A percentile compares a stretch with the other conserved stretches of the same genome.
These are phyloP conservation scores for Lojkania enalia DNA, from an alignment of 2,329 filamentous ascomycete species.

Conservation along the genomic window DNA sequence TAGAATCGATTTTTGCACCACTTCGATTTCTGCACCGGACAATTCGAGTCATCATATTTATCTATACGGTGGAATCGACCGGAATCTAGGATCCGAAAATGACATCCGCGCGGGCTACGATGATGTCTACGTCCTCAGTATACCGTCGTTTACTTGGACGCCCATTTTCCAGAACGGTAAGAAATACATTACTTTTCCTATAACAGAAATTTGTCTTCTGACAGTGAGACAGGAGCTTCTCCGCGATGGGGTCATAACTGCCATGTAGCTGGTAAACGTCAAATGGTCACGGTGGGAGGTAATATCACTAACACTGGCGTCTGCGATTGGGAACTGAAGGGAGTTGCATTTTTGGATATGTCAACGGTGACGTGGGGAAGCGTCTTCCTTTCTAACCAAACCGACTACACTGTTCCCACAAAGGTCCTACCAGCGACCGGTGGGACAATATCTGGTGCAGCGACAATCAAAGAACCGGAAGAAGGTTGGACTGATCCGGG, in stretches of 20 bases:
- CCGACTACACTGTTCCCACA: conserved; percentile 12
- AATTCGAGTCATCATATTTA: conserved; percentile 54
- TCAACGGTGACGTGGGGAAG: conserved; percentile 18
- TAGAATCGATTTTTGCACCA: conserved; percentile 52
- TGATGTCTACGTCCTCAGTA: conserved; percentile 51
- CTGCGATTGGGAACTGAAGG: conserved; percentile 24
- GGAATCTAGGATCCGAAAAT: conserved; percentile 16
- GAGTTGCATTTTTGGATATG: conserved; percentile 21
- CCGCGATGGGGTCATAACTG: conserved; percentile 50
- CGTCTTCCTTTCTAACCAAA: conserved; percentile 11
- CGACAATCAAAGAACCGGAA: conserved; percentile 22
- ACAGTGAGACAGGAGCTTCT: too few species aligned
- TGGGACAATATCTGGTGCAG: conserved; percentile 17
- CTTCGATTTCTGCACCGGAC: conserved; percentile 48
- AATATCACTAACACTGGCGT: conserved; percentile 17
- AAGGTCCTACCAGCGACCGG: conserved; percentile 12
- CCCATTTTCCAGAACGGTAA: conserved; percentile 42
- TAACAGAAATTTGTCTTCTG: too few species aligned
- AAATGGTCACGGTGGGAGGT: conserved; percentile 51
- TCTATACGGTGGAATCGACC: conserved; percentile 54
- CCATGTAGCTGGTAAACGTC: conserved; percentile 43
- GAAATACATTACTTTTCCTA: too few species aligned
- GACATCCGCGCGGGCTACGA: conserved; percentile 35
- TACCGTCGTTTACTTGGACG: conserved; percentile 53
- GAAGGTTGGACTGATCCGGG: conserved; percentile 18